These are phyloP conservation scores for Mariannaea elegans DNA, from an alignment of 2,329 filamentous ascomycete genomes.

Conservation along the genomic window DNA sequence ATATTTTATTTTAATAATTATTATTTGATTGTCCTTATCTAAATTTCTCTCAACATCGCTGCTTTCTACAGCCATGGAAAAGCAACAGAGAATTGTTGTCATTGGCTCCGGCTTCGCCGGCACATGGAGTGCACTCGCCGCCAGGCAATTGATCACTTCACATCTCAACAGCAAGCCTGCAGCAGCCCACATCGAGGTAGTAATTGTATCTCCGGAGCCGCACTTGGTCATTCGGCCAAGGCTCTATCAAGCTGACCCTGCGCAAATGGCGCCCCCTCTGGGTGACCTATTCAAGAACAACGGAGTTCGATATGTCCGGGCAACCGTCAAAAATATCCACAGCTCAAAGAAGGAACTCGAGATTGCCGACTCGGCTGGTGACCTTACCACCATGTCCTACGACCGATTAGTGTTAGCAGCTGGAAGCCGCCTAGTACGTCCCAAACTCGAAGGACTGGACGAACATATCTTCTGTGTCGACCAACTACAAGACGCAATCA, in stretches of 20 bases:
- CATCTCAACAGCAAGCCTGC: slow-evolving; percentile 4
- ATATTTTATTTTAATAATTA: too few relatives aligned
- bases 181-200: slow-evolving; percentile 34
- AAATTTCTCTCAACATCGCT: too few relatives aligned
- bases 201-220: slow-evolving; percentile 44
- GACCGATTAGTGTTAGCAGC: slow-evolving; percentile 47
- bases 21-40: too few relatives aligned
- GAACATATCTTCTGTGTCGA: slow-evolving; percentile 48
- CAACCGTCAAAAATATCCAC: slow-evolving; percentile 31
- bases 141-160: slow-evolving; percentile 39
- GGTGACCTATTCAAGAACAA: slow-evolving; percentile 35
- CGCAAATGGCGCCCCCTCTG: slow-evolving; percentile 29
- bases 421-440: slow-evolving; percentile 44
- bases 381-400: slow-evolving; percentile 28
- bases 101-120: slow-evolving; percentile 73
- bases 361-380: slow-evolving; percentile 15
- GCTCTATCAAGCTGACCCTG: slow-evolving; percentile 44
- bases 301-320: slow-evolving; percentile 39
- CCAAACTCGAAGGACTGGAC: slow-evolving; percentile 37
- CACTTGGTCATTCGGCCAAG: slow-evolving; percentile 43
- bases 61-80: too few relatives aligned
- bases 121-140: slow-evolving; percentile 46
- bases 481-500: slow-evolving; percentile 35
- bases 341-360: slow-evolving; percentile 24
- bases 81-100: slow-evolving; percentile 54